phyloP scores from a whole-genome alignment of 352 stramenopile genomes.

The Phytopythium boreale region DNA sequence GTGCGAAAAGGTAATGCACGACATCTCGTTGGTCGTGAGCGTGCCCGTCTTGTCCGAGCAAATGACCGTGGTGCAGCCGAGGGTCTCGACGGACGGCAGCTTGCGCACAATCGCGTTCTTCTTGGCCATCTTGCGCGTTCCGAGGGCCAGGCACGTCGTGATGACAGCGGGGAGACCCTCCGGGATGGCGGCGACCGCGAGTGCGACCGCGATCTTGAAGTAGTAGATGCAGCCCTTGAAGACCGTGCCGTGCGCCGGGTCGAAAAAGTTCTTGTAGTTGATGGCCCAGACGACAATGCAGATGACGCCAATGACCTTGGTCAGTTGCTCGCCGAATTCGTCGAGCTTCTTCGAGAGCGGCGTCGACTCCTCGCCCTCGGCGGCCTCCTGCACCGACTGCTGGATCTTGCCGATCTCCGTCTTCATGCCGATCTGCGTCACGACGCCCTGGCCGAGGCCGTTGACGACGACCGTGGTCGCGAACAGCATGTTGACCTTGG shows the following conservation, averaged over 20 bases:
- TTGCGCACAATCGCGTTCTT: constrained; percentile 98
- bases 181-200: constrained; percentile 98
- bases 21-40: constrained; percentile 99
- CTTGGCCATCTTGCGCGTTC: constrained; percentile 96
- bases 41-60: constrained; percentile 95
- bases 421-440: constrained; percentile 96
- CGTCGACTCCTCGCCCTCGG: constrained; percentile 93
- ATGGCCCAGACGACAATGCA: constrained; percentile 97
- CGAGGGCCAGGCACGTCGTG: constrained; percentile 95
- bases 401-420: constrained; percentile 99
- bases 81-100: constrained; percentile 96
- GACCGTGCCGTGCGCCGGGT: constrained; percentile 81
- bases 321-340: constrained; percentile 97
- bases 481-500: constrained; percentile 97
- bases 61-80: constrained; percentile 96
- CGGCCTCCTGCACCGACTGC: constrained; percentile 89
- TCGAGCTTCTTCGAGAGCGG: constrained; percentile 98
- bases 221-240: constrained; percentile 98
- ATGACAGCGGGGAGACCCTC: constrained; percentile 99
- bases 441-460: constrained; percentile 91
- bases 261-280: constrained; percentile 97
- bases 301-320: constrained; percentile 96
- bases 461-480: constrained; percentile 97
- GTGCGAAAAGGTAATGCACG: constrained; percentile 78
- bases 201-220: constrained; percentile 98